Percentiles rank a stretch among this genome's conserved stretches.
These are phyloP conservation scores for Ascochyta viciae-villosae DNA, from an alignment of 2,329 filamentous ascomycete genomes.

Conservation along the genomic window DNA sequence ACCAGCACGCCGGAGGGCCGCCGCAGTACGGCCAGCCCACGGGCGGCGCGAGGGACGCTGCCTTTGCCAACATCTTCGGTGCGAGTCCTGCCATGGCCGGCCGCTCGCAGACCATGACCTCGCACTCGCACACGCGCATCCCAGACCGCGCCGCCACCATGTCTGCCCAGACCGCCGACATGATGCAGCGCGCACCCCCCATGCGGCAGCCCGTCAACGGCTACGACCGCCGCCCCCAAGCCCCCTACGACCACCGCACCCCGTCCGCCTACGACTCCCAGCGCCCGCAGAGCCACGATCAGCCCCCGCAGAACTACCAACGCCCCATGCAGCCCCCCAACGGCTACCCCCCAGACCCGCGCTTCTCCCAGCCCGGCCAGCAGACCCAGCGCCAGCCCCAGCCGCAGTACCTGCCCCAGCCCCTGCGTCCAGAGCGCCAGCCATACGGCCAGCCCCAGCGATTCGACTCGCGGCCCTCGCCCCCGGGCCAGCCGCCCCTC, in stretches of 20 bases:
- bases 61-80: slow-evolving; percentile 96
- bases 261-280: slow-evolving; percentile 36
- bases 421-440: slow-evolving; percentile 67
- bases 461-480: slow-evolving; percentile 66
- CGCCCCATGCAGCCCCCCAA: slow-evolving; percentile 43
- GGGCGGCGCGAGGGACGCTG: slow-evolving; percentile 80
- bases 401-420: slow-evolving; percentile 66
- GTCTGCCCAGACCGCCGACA: slow-evolving; percentile 54
- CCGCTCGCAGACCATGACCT: slow-evolving; percentile 94
- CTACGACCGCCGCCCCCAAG: slow-evolving; percentile 47
- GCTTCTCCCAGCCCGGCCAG: slow-evolving; percentile 44
- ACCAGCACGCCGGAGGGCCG: slow-evolving; percentile 64
- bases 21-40: slow-evolving; percentile 61
- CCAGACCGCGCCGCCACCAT: slow-evolving; percentile 78
- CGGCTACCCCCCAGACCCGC: slow-evolving; percentile 48
- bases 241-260: slow-evolving; percentile 38
- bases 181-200: slow-evolving; percentile 70
- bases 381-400: slow-evolving; percentile 53
- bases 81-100: slow-evolving; percentile 76
- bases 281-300: slow-evolving; percentile 37
- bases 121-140: slow-evolving; percentile 68
- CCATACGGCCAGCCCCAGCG: slow-evolving; percentile 78
- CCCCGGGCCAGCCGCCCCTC: slow-evolving; percentile 57
- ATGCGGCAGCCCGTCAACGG: slow-evolving; percentile 59
- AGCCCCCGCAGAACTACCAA: slow-evolving; percentile 34